phyloP scores from a whole-genome alignment of 306 rosid genomes.

The Biancaea sappan region DNA sequence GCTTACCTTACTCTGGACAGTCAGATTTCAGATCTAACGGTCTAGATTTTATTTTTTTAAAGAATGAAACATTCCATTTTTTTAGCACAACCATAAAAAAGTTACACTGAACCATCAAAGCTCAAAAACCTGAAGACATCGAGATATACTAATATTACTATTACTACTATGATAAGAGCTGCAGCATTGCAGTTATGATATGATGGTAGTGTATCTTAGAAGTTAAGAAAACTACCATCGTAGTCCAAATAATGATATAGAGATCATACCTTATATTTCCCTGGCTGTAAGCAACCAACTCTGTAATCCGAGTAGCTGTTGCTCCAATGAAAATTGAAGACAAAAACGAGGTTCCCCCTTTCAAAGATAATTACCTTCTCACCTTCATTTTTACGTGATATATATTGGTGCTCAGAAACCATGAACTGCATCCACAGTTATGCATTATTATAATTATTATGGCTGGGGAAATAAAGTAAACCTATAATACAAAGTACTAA shows the following conservation, averaged over 20 bases:
- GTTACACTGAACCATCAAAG: neutral
- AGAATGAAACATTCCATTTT: neutral
- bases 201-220: neutral
- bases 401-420: constrained; percentile 85
- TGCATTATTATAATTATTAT: constrained; percentile 28
- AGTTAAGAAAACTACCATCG: neutral
- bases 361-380: constrained; percentile 77
- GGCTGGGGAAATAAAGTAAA: neutral
- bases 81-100: neutral
- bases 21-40: too few relatives aligned
- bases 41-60: too few relatives aligned
- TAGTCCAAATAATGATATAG: neutral
- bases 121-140: neutral
- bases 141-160: neutral
- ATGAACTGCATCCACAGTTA: constrained; percentile 74
- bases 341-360: constrained; percentile 82
- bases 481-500: constrained; percentile 3
- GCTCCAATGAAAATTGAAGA: constrained; percentile 93
- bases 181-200: neutral
- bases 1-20: too few relatives aligned
- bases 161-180: neutral
- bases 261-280: constrained; percentile 80
- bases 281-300: constrained; percentile 83
- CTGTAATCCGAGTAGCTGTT: constrained; percentile 85
- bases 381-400: constrained; percentile 79